A percentile compares a stretch with the other conserved stretches of the same genome.
Conservation (phyloP, 345 rosid species). For the Raphanus raphanistrum region DNA sequence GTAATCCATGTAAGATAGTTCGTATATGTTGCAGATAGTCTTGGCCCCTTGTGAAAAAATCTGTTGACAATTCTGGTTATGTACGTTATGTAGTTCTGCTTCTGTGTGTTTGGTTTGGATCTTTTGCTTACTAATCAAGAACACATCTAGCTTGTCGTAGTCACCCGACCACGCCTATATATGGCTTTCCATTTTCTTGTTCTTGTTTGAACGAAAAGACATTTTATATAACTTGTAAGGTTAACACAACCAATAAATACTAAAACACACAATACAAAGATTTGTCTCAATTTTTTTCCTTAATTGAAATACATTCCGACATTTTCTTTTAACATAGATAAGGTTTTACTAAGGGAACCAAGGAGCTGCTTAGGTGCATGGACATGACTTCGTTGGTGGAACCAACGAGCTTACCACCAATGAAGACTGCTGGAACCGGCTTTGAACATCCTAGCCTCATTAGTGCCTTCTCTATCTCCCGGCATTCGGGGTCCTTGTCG, state of each 20-base stretch:
- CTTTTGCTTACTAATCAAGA: neutral
- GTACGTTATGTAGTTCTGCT: neutral
- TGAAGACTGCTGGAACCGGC: constrained; percentile 74
- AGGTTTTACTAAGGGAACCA: constrained; percentile 61
- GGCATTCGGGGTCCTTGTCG: constrained; percentile 68
- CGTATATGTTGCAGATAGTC: neutral
- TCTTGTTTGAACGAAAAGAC: neutral
- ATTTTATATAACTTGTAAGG: neutral
- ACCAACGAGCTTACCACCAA: constrained; percentile 69
- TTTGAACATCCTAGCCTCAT: constrained; percentile 63
- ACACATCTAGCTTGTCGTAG: neutral
- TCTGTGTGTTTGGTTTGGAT: constrained; percentile 10
- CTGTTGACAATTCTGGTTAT: neutral
- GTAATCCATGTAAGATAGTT: constrained; percentile 1
- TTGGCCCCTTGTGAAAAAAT: constrained; percentile 1
- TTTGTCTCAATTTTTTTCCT: neutral
- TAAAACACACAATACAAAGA: constrained; percentile 9
- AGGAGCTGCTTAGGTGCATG: constrained; percentile 62
- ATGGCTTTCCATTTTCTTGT: neutral
- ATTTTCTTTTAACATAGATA: constrained; percentile 35
- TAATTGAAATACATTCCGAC: constrained; percentile 13
- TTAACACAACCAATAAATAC: constrained; percentile 9
- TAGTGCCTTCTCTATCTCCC: constrained; percentile 74
- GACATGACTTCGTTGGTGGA: constrained; percentile 62
- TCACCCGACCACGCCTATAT: no score